Evolutionary conservation across 805 yeast genomes (phyloP), one percentile per base, ranked within the genome.

Genomic region (Scheffersomyces spartinae): DNA sequence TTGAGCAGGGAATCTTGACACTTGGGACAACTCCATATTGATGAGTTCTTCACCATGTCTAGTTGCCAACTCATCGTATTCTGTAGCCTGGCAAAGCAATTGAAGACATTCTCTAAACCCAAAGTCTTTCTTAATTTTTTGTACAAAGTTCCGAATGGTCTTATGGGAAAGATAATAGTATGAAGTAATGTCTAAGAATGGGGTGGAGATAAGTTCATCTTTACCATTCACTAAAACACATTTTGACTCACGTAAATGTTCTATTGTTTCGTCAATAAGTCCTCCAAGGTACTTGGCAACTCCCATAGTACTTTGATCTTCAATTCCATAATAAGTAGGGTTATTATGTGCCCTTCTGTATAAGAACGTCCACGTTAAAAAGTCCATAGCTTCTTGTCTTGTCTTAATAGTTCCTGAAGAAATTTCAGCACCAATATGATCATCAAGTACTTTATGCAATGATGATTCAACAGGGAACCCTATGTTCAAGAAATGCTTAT

Each of bases 91-190:
- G 25, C 78, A 70, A 32, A 61, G 48, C 46, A 72, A 54, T 32
- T 58, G 53, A 52, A 91, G 45, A 59, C 86, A 68, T 26, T 73
- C 70, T 45, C 85, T 54, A 40, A 79, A 73, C n/a, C n/a, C n/a
- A n/a, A n/a, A 46, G 7, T 45, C 74, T 6, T 54, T 54, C 17
- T 47, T 46, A 10, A 81, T 64, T 27, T 69, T 68, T 9, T 55
- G 56, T 30, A 83, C 52, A 27, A 88, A 58, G 29, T 66, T 70
- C 31, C 95, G 63, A 34, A 91, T 71, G 0, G 97, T 86, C 47
- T 73, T 73, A 51, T 91, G 97, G 1, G 95, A 84, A 40, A 91
- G 63, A 56, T 91, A 91, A 52, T 91, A 91, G 53, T 80, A 91
- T 2, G 96, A 84, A 2, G 95, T 69, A 20, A 91, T 82, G 34